These are phyloP conservation scores for Fusarium verticillioides DNA, from an alignment of 2,329 filamentous ascomycete genomes.

Conservation along the genomic window DNA sequence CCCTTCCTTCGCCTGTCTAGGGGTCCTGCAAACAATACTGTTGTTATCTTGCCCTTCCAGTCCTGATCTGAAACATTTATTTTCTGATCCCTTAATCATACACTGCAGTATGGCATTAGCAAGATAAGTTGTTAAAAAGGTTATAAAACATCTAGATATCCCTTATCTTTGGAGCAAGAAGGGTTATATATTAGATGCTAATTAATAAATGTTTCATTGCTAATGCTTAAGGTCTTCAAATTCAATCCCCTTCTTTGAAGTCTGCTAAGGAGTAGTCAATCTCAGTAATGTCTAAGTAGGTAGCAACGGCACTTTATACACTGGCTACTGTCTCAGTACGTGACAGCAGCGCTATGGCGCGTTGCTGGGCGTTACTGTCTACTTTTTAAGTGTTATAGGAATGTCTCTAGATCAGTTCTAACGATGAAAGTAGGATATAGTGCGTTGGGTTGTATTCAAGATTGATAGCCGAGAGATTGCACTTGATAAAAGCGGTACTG, in stretches of 20 bases:
- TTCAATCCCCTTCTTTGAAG: no score
- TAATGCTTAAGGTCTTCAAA: no score
- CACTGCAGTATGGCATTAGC: not conserved
- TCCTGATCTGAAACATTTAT: not conserved
- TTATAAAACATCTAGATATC: not conserved
- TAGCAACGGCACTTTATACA: not conserved
- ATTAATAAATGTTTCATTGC: no score
- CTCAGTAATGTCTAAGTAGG: no score
- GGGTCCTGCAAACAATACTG: rapidly evolving
- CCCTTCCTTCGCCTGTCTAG: not conserved
- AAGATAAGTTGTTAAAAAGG: no score
- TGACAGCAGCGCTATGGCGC: no score
- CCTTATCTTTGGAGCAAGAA: not conserved
- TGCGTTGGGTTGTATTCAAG: not conserved
- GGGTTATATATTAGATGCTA: not conserved
- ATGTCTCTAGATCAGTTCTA: rapidly evolving
- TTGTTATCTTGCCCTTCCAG: no score
- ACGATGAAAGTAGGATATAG: rapidly evolving
- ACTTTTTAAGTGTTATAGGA: rapidly evolving
- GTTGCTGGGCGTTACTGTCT: rapidly evolving
- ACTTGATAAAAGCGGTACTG: not conserved
- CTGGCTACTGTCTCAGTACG: no score
- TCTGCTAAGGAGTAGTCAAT: no score
- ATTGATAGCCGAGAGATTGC: no score
- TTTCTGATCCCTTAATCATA: not conserved